A percentile compares a stretch with the other conserved stretches of the same genome.
Evolutionary conservation across 2,329 filamentous ascomycete species (phyloP).

Genomic region (Aspergillus melleus): DNA sequence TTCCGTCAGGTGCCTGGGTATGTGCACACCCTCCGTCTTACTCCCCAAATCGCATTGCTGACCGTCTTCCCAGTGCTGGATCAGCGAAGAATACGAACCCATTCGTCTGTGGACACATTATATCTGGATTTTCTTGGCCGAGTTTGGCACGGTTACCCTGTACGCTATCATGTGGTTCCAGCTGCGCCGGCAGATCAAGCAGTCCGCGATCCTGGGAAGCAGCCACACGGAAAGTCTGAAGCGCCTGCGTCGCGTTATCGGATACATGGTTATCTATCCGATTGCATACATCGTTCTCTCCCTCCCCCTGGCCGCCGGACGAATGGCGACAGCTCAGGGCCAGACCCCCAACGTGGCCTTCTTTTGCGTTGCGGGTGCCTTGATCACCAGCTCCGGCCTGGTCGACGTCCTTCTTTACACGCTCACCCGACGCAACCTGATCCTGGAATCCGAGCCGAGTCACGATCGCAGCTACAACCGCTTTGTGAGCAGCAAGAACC

Average conservation of each 20-base stretch:
- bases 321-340: conserved; percentile 43
- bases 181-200: conserved; percentile 46
- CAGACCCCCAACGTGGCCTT: conserved; percentile 39
- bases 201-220: conserved; percentile 37
- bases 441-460: conserved; percentile 52
- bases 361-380: conserved; percentile 54
- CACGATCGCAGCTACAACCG: conserved; percentile 36
- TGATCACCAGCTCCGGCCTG: conserved; percentile 61
- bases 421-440: conserved; percentile 56
- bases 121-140: conserved; percentile 56
- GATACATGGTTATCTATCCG: conserved; percentile 50
- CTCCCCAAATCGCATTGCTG: neutral
- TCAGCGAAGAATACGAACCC: conserved; percentile 45
- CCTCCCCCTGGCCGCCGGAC: conserved; percentile 59
- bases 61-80: conserved; percentile 24
- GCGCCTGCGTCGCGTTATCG: conserved; percentile 44
- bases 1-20: conserved; percentile 52
- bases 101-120: conserved; percentile 55
- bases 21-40: neutral
- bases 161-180: conserved; percentile 53
- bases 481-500: conserved; percentile 29
- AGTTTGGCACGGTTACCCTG: conserved; percentile 53
- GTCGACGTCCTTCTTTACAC: conserved; percentile 61
- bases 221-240: conserved; percentile 39
- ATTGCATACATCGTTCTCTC: conserved; percentile 61